Evolutionary conservation across 371 early-diverging fungal genomes (phyloP).

Genomic region (Phascolomyces articulosus): DNA sequence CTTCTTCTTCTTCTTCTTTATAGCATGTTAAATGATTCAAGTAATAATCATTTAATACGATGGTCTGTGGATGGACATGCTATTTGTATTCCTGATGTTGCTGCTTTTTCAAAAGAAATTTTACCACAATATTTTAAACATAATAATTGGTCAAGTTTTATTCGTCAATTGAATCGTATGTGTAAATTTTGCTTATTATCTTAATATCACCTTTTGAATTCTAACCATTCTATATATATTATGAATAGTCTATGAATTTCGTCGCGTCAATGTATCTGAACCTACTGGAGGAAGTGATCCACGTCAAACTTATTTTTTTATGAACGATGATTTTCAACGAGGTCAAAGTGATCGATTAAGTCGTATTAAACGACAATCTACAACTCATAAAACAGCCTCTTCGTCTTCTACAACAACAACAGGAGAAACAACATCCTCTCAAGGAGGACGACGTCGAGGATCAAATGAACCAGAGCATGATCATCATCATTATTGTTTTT

Average conservation of each 20-base stretch:
- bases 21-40: constrained; percentile 10
- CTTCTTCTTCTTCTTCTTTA: background rate
- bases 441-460: no score
- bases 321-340: constrained; percentile 7
- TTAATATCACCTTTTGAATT: no score
- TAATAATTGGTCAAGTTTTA: constrained; percentile 12
- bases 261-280: background rate
- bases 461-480: no score
- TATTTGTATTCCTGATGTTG: constrained; percentile 64
- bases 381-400: background rate
- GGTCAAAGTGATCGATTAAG: background rate
- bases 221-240: no score
- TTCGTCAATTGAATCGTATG: constrained; percentile 12
- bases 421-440: background rate
- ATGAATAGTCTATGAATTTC: constrained; percentile 9
- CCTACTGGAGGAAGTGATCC: background rate
- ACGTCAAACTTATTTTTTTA: constrained; percentile 4
- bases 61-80: constrained; percentile 45
- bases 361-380: background rate
- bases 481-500: no score
- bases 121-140: constrained; percentile 12
- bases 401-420: background rate
- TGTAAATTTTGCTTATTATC: background rate
- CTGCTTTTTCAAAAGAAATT: constrained; percentile 15
- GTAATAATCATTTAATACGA: constrained; percentile 2